Percentiles rank a stretch among this genome's conserved stretches.
Conservation (phyloP, 2,329 filamentous ascomycete species). For the Colletotrichum incanum region DNA sequence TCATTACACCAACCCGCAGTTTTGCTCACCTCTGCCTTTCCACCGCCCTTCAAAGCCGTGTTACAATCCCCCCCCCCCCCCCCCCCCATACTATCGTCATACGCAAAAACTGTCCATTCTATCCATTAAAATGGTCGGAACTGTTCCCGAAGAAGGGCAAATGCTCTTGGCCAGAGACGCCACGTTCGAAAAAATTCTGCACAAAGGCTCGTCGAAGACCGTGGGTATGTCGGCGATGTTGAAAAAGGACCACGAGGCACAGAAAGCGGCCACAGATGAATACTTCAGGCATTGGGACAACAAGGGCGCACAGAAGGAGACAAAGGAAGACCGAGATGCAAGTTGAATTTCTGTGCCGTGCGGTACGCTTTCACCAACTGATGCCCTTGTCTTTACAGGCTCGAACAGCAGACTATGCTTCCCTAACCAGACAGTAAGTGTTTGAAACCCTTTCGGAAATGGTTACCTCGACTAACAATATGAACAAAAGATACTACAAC, state of each 20-base stretch:
- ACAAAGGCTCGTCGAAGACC: conserved; percentile 73
- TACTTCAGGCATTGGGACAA: conserved; percentile 99
- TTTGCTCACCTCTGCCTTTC: too few relatives aligned
- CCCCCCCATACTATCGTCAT: too few relatives aligned
- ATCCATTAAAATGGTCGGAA: conserved; percentile 8
- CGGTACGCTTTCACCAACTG: background rate
- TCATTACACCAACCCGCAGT: too few relatives aligned
- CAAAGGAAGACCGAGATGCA: conserved; percentile 85
- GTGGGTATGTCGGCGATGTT: conserved; percentile 86
- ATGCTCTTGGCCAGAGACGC: conserved; percentile 68
- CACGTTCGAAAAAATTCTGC: conserved; percentile 83
- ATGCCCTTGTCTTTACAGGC: conserved; percentile 63
- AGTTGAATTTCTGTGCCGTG: conserved; percentile 45
- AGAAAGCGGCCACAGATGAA: conserved; percentile 87
- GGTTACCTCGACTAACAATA: background rate
- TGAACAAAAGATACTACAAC: conserved; percentile 85
- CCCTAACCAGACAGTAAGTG: conserved; percentile 89
- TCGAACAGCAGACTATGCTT: conserved; percentile 90
- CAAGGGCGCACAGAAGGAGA: conserved; percentile 85
- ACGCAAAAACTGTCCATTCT: background rate
- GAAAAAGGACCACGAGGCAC: conserved; percentile 81
- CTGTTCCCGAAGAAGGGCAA: background rate
- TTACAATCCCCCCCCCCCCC: too few relatives aligned
- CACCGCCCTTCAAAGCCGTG: too few relatives aligned
- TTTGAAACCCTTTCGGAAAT: rapidly evolving